Percentiles rank a stretch among this genome's conserved stretches.
phyloP scores from a whole-genome alignment of 345 rosid genomes.

The Pistacia vera region DNA sequence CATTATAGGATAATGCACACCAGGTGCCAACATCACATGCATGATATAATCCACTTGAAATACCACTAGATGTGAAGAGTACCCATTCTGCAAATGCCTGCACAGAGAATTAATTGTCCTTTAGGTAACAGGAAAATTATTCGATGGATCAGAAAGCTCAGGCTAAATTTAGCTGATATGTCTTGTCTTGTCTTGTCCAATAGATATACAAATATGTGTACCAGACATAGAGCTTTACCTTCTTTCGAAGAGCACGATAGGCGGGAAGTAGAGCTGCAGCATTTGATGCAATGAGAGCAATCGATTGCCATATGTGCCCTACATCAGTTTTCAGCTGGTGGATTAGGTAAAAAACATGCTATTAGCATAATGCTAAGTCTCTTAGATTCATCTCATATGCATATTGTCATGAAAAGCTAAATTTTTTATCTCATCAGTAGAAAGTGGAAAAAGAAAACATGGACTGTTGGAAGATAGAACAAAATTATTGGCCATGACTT shows the following conservation, averaged over 20 bases:
- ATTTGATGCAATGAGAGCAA: conserved; percentile 88
- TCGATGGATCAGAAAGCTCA: not conserved
- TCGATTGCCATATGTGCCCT: conserved; percentile 76
- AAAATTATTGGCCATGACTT: not conserved
- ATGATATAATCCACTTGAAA: conserved; percentile 93
- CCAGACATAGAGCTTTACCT: conserved; percentile 42
- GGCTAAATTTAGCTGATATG: not conserved
- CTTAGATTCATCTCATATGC: conserved; percentile 14
- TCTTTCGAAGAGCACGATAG: conserved; percentile 81
- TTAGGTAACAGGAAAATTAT: conserved; percentile 1
- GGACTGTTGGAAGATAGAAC: not conserved
- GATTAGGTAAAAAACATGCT: conserved; percentile 20
- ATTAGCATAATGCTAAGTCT: conserved; percentile 9
- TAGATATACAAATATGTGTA: not conserved
- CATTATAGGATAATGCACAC: conserved; percentile 74
- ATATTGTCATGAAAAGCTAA: conserved; percentile 5
- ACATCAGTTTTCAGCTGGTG: conserved; percentile 35
- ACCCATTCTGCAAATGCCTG: conserved; percentile 99
- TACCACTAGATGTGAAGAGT: conserved; percentile 83
- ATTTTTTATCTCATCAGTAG: not conserved
- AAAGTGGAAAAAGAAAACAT: not conserved
- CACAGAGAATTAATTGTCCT: conserved; percentile 21
- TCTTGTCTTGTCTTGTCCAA: conserved; percentile 3
- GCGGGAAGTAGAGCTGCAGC: conserved; percentile 91
- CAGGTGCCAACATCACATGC: conserved; percentile 97